Evolutionary conservation across 1,139 yeast species (phyloP).

Genomic region (Suhomyces terraborum): DNA sequence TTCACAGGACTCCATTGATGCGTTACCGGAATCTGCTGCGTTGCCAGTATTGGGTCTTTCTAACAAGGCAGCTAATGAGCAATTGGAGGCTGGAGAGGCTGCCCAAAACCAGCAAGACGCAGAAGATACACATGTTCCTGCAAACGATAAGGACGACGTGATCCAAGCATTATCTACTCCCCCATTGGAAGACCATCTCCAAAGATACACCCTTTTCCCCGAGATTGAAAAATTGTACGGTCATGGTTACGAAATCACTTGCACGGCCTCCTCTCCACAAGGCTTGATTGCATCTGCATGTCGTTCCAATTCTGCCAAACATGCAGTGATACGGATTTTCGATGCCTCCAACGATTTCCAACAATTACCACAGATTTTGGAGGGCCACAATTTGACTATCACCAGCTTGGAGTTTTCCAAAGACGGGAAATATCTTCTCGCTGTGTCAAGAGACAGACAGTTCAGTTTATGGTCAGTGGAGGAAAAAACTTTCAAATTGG

Average conservation of each 20-base stretch:
- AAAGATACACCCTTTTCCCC: constrained; percentile 91
- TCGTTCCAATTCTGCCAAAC: constrained; percentile 77
- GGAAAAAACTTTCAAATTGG: constrained; percentile 45
- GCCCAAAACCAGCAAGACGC: constrained; percentile 37
- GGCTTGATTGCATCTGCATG: constrained; percentile 89
- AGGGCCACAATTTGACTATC: constrained; percentile 77
- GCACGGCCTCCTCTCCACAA: constrained; percentile 72
- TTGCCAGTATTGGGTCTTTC: constrained; percentile 94
- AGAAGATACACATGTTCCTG: constrained; percentile 38
- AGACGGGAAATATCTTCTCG: constrained; percentile 64
- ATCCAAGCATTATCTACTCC: constrained; percentile 54
- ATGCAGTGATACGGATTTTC: constrained; percentile 83
- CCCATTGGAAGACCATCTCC: constrained; percentile 87
- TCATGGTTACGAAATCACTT: constrained; percentile 91
- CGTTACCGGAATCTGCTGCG: constrained; percentile 77
- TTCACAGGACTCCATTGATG: constrained; percentile 21
- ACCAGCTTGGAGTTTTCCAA: constrained; percentile 80
- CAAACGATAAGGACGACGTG: constrained; percentile 45
- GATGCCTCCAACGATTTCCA: constrained; percentile 52
- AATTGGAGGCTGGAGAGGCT: constrained; percentile 44
- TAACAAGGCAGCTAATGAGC: constrained; percentile 74
- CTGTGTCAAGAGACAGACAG: constrained; percentile 90
- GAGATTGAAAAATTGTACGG: constrained; percentile 94
- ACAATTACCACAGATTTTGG: constrained; percentile 43
- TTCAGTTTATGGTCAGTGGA: constrained; percentile 73